A percentile compares a stretch with the other conserved stretches of the same genome.
Conservation (phyloP, 257 asterid species). For the Nicotiana knightiana region DNA sequence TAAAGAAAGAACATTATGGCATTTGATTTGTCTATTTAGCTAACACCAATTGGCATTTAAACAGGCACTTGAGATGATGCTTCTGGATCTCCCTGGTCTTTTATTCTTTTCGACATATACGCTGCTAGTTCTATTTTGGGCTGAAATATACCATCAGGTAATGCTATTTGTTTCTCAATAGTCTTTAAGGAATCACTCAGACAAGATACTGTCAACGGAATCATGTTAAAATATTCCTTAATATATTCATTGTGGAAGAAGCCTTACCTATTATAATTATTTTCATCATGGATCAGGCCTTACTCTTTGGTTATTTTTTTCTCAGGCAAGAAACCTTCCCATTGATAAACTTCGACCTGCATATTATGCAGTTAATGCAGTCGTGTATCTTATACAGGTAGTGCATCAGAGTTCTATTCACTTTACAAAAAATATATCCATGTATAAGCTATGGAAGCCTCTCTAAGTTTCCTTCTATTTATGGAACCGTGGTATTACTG, state of each 20-base stretch:
- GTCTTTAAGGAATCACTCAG: background rate
- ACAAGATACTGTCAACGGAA: background rate
- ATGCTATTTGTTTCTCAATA: background rate
- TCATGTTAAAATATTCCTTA: background rate
- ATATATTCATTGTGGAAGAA: background rate
- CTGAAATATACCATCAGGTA: conserved; percentile 41
- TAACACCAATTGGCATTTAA: background rate
- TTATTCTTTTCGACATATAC: conserved; percentile 37
- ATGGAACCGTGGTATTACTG: background rate
- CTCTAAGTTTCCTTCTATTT: background rate
- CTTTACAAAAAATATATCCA: background rate
- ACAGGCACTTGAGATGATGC: conserved; percentile 31
- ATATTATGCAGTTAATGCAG: conserved; percentile 25
- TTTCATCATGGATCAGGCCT: conserved; percentile 3
- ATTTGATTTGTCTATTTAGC: background rate
- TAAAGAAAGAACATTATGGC: background rate
- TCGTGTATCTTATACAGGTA: conserved; percentile 28
- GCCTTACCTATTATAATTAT: background rate
- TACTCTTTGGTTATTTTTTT: background rate
- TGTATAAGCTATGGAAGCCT: background rate
- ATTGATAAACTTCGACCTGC: conserved; percentile 26
- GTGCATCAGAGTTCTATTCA: background rate
- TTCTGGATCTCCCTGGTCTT: conserved; percentile 39
- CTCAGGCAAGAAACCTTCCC: conserved; percentile 37
- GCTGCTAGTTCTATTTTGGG: conserved; percentile 38